Percentiles rank a stretch among this genome's conserved stretches.
These are phyloP conservation scores for Mycena rebaudengoi DNA, from an alignment of 768 basidiomycete genomes.

Conservation along the genomic window DNA sequence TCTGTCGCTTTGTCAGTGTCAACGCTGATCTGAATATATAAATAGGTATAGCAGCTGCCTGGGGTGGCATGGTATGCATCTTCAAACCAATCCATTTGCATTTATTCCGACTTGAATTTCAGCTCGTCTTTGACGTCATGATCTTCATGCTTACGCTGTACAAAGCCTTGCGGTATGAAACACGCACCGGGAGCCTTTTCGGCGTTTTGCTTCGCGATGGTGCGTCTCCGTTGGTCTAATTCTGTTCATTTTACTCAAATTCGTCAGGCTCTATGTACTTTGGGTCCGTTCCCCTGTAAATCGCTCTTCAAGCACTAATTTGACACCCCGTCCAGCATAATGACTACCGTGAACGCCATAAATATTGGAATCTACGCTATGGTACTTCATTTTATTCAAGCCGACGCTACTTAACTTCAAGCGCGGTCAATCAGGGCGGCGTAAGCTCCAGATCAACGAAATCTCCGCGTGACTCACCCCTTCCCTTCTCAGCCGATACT, in stretches of 20 bases:
- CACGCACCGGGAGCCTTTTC: conserved; percentile 4
- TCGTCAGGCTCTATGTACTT: conserved; percentile 19
- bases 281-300: conserved; percentile 1
- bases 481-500: conserved; percentile 12
- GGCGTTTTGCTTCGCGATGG: conserved; percentile 20
- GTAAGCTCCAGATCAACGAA: not conserved
- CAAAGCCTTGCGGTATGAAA: conserved; percentile 12
- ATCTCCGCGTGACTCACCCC: not conserved
- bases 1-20: too few relatives aligned
- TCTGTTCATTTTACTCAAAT: not conserved
- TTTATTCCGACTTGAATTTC: not conserved
- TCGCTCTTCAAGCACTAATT: not conserved
- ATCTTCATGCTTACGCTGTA: conserved; percentile 31
- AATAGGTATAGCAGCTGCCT: too few relatives aligned
- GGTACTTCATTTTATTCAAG: too few relatives aligned
- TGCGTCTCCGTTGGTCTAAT: not conserved
- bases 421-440: too few relatives aligned
- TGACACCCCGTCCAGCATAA: conserved; percentile 2
- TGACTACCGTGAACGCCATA: conserved; percentile 10
- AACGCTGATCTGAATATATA: too few relatives aligned
- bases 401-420: too few relatives aligned
- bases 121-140: conserved; percentile 30
- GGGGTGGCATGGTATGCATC: too few relatives aligned
- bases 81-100: too few relatives aligned
- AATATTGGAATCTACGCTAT: conserved; percentile 18